A percentile compares a stretch with the other conserved stretches of the same genome.
Conservation (phyloP, 2,329 filamentous ascomycete genomes). For the Aspergillus sp. region DNA sequence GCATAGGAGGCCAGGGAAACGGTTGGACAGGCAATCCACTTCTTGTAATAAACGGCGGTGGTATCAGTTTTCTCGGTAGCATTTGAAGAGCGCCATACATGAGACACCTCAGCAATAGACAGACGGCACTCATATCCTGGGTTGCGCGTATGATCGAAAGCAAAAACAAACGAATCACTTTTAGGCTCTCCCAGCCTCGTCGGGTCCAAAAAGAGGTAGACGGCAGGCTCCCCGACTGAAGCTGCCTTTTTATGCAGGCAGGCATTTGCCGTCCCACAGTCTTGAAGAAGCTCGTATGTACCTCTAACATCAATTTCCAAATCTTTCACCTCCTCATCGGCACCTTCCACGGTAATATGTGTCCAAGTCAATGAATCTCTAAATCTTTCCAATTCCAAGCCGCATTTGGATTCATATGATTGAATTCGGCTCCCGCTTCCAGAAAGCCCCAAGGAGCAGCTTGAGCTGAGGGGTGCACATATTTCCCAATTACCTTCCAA, state of each 20-base stretch:
- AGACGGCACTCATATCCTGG: conserved; percentile 48
- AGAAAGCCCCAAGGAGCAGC: conserved; percentile 36
- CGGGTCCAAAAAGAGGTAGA: conserved; percentile 62
- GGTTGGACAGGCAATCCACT: conserved; percentile 24
- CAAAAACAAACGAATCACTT: conserved; percentile 59
- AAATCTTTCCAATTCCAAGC: conserved; percentile 39
- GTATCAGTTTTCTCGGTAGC: conserved; percentile 14
- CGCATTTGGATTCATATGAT: conserved; percentile 42
- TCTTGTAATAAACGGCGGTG: conserved; percentile 32
- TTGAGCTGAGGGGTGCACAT: conserved; percentile 39
- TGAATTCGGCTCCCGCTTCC: conserved; percentile 32
- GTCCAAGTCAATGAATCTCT: conserved; percentile 46
- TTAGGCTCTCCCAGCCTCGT: conserved; percentile 46
- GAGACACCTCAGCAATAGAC: conserved; percentile 47
- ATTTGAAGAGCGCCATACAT: conserved; percentile 45
- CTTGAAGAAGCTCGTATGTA: conserved; percentile 50
- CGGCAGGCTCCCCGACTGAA: conserved; percentile 16
- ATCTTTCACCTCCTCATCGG: conserved; percentile 25
- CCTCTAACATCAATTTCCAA: conserved; percentile 48
- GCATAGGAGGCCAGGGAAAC: conserved; percentile 22
- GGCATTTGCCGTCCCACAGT: conserved; percentile 58
- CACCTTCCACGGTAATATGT: conserved; percentile 41
- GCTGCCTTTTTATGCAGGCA: conserved; percentile 52
- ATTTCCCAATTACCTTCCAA: conserved; percentile 47
- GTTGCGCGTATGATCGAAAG: conserved; percentile 47